Base-by-base conservation (phyloP, 2,329 filamentous ascomycete genomes). In the Nothopassalora personata region DNA sequence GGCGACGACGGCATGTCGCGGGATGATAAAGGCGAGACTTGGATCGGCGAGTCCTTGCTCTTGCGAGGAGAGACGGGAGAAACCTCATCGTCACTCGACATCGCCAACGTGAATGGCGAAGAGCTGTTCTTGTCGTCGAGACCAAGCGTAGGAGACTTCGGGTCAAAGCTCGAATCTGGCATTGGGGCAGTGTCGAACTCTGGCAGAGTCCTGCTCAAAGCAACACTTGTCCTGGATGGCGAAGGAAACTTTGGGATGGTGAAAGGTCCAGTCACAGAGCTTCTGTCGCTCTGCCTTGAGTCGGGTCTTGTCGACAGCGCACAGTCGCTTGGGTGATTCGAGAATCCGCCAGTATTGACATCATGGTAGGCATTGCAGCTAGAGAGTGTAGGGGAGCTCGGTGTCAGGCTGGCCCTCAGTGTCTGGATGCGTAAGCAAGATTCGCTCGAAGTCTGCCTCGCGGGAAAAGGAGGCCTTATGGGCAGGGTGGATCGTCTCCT, bases 341-440 rank as follows among this genome's bases (percentile, higher is more conserved):
- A 15, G 3, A 51, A 30, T 5, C 2, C 15, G 28, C 49, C 49
- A 30, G n/a, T 19, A 19, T 34, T 23, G 33, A 60, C 50, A 13
- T 68, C 56, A 33, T 68, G 61, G 51, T 62, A 75, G 1, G 67
- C 67, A 13, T 69, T 67, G 69, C 64, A 76, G 46, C 28, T 65
- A 4, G 74, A 73, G 5, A 77, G 59, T 0, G 71, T 73, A 0
- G 76, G 72, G 13, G 76, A 78, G 54, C 69, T 75, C 0, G 73
- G 67, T 3, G 74, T 77, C 46, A 78, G 60, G 0, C 75, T 76
- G 36, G 74, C 73, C 45, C 71, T 66, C 18, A 76, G 70, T 61
- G 54, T 71, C 63, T 57, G 74, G 52, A 66, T 70, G 65, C 64
- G 61, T 5, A 77, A 59, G 33, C 75, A 71, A 2, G 74, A 72